Evolutionary conservation across 352 stramenopile species (phyloP), one percentile per base, ranked within the genome.

Genomic region (Globisporangium cederbergense): DNA sequence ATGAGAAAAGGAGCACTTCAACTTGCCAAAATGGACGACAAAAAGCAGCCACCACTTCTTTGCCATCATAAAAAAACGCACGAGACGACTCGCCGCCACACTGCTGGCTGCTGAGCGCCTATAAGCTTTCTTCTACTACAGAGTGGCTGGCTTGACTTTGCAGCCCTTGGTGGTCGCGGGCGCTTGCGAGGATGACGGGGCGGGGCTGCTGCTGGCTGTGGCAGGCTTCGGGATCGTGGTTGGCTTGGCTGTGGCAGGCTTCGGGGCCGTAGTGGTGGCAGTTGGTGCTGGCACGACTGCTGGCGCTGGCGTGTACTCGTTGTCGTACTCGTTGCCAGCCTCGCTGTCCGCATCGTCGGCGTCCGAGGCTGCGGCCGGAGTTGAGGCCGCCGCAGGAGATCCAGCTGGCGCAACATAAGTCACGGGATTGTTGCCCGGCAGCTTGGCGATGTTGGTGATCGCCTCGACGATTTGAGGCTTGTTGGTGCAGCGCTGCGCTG

Each of bases 401-500:
- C 30, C 30, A 49, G 28, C 34, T 30, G 38, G 49, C 34, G 28
- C 34, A 4, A 42, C 43, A 10, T 42, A 58, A 16, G 69, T 58
- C 14, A 73, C 68, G 16, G 66, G 64, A 65, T 83, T 81, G 38
- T 76, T 71, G n/a, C 76, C 73, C 0, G 76, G 76, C 16, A 84
- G 60, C 54, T 64, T 57, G 2, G 60, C 25, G 38, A 84, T 67
- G 25, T 67, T 56, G 46, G 62, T 59, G 22, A 68, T 72, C 0
- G 67, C 59, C 60, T 84, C 74, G 3, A 70, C 49, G 18, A 84
- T 65, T 57, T 84, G 60, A 7, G 67, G 74, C 42, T 84, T 50
- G 1, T 51, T 72, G 6, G 70, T 80, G 65, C 76, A 84, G 3
- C 70, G 60, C 25, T 62, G 54, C 30, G 72, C 69, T 1, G 74